phyloP scores from a whole-genome alignment of 2,329 filamentous ascomycete genomes.

The Nemania serpens region DNA sequence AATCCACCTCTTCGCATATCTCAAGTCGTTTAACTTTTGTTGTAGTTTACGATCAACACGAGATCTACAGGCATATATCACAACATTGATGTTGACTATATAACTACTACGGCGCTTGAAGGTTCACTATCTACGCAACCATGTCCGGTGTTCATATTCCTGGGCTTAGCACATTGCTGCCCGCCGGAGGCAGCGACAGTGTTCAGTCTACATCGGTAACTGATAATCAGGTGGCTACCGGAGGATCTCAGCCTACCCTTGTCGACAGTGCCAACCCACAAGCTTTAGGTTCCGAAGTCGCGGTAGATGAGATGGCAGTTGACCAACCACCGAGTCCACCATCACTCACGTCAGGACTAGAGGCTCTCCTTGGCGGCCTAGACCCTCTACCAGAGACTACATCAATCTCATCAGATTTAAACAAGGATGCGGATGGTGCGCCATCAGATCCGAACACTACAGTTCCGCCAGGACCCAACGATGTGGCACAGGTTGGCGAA shows the following conservation, averaged over 20 bases:
- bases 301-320: slow-evolving; percentile 17
- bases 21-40: neutral
- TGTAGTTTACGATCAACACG: neutral
- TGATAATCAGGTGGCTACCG: slow-evolving; percentile 10
- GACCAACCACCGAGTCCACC: slow-evolving; percentile 40
- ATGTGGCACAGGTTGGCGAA: neutral
- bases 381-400: slow-evolving; percentile 32
- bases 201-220: slow-evolving; percentile 10
- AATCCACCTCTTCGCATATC: neutral
- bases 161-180: slow-evolving; percentile 34
- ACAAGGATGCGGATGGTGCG: neutral
- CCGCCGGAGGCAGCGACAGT: neutral
- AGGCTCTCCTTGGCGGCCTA: slow-evolving; percentile 40
- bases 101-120: neutral
- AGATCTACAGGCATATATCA: slow-evolving; percentile 3
- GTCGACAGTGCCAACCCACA: neutral
- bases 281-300: neutral
- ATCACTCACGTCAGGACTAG: slow-evolving; percentile 41
- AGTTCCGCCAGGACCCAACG: neutral
- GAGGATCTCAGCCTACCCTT: neutral
- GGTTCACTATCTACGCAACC: neutral
- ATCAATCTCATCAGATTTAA: slow-evolving; percentile 4
- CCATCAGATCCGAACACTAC: neutral
- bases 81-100: neutral
- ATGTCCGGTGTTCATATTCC: slow-evolving; percentile 36